These are phyloP conservation scores for Stropharia rugosoannulata DNA, from an alignment of 768 basidiomycete genomes.

Conservation along the genomic window DNA sequence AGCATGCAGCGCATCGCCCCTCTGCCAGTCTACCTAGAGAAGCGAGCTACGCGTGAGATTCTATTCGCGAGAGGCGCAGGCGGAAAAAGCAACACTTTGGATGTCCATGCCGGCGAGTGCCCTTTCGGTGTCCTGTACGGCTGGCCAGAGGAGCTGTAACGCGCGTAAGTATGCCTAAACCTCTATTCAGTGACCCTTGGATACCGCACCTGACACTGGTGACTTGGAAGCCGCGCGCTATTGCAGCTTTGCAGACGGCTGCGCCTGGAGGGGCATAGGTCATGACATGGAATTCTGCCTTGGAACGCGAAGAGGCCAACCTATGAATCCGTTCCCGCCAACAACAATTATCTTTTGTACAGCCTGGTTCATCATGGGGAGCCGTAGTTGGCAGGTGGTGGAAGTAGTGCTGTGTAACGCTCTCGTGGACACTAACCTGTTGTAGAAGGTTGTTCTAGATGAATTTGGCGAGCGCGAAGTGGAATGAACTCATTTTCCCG, in stretches of 20 bases:
- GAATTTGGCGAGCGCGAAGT: too few species aligned
- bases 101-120: constrained; percentile 84
- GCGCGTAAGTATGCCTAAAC: background rate
- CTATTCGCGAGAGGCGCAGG: constrained; percentile 5
- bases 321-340: constrained; percentile 98
- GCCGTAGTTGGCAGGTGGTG: background rate
- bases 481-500: too few species aligned
- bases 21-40: constrained; percentile 81
- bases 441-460: too few species aligned
- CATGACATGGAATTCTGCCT: background rate
- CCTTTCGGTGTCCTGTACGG: constrained; percentile 90
- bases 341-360: constrained; percentile 80
- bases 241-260: constrained; percentile 86
- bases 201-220: constrained; percentile 76
- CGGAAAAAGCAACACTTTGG: constrained; percentile 49
- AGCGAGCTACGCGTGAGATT: constrained; percentile 5
- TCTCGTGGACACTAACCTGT: too few species aligned
- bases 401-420: too few species aligned
- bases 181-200: too few species aligned
- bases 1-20: constrained; percentile 80
- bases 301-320: constrained; percentile 34
- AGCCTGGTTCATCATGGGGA: constrained; percentile 28
- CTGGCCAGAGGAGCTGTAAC: constrained; percentile 74
- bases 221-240: constrained; percentile 82
- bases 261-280: constrained; percentile 59